A percentile compares a stretch with the other conserved stretches of the same genome.
Evolutionary conservation across 108 stramenopile genomes (phyloP).

Genomic region (Nitzschia sp.): DNA sequence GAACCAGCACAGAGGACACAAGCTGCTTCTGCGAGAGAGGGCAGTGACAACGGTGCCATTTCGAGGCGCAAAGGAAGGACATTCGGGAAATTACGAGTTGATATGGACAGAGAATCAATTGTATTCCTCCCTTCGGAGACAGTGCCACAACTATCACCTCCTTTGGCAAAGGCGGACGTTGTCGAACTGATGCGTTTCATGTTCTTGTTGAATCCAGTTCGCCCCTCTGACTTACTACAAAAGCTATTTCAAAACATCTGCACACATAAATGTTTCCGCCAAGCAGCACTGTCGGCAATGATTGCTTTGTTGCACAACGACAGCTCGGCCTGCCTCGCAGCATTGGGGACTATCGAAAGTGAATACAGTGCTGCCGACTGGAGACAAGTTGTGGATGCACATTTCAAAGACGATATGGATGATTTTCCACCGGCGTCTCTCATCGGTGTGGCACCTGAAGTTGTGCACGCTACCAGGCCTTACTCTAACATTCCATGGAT

Average conservation of each 20-base stretch:
- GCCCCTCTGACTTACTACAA: slow-evolving; percentile 72
- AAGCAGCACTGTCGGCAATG: slow-evolving; percentile 41
- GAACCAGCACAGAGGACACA: slow-evolving; percentile 3
- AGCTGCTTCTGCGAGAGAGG: slow-evolving; percentile 8
- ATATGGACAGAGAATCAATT: slow-evolving; percentile 49
- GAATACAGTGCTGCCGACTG: slow-evolving; percentile 26
- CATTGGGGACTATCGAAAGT: slow-evolving; percentile 36
- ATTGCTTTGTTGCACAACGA: slow-evolving; percentile 65
- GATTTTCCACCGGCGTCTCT: slow-evolving; percentile 71
- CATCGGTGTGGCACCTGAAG: slow-evolving; percentile 73
- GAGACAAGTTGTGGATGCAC: slow-evolving; percentile 27
- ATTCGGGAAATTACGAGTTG: slow-evolving; percentile 57
- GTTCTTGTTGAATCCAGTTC: slow-evolving; percentile 76
- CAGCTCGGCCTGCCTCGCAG: slow-evolving; percentile 29
- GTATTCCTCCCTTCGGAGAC: slow-evolving; percentile 40
- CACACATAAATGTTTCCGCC: slow-evolving; percentile 40
- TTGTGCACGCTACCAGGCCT: slow-evolving; percentile 33
- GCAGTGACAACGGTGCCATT: background rate
- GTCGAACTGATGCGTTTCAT: slow-evolving; percentile 58
- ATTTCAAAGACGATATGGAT: slow-evolving; percentile 19
- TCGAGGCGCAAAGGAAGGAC: slow-evolving; percentile 35
- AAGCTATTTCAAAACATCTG: slow-evolving; percentile 78
- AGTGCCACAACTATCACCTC: slow-evolving; percentile 34
- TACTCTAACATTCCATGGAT: slow-evolving; percentile 35
- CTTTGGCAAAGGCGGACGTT: slow-evolving; percentile 53